Evolutionary conservation across 75 land plant species (phyloP), one percentile per base, ranked within the genome.

Genomic region (Pinus taeda): DNA sequence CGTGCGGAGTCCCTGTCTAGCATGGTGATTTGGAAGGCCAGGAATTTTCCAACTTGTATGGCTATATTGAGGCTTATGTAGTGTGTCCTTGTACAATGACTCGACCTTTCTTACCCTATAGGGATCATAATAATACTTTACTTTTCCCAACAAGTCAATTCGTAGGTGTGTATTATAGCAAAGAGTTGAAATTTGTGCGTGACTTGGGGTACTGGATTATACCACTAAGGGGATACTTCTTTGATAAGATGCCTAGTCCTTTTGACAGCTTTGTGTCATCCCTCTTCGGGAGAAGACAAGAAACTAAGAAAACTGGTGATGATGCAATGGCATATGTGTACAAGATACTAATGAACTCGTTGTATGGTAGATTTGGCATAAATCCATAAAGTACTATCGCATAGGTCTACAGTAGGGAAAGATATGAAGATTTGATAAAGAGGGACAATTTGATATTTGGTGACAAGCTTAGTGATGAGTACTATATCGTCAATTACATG

Each of bases 1-100:
- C 26, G 0, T 0, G 26, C 0, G 26, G 26, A 26, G 26, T 26
- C 0, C 26, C 26, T 26, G 26, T 26, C 26, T 26, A 26, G 26
- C 26, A 26, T 26, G 26, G 26, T 26, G n/a, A 76, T 76, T 76
- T 76, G 70, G 20, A 59, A 33, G 78, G 71, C 45, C 20, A 64
- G 24, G 22, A 73, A 33, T 60, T 76, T 26, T 15, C 18, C 11
- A 6, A 63, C 17, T 24, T 76, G 29, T 76, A 29, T 75, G 70
- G 75, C 2, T 74, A 24, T 74, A 58, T 74, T 56, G 57, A 74
- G 60, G 59, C 29, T 57, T 56, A 57, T 56, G 60, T 74, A 0
- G 36, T 58, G 15, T 74, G 59, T 57, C 75, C 75, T 24, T 0
- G 37, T 53, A 14, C 1, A 18, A 74, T 74, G 15, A 74, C 56